phyloP scores from a whole-genome alignment of 129 eudicot species.

The Flaveria linearis region DNA sequence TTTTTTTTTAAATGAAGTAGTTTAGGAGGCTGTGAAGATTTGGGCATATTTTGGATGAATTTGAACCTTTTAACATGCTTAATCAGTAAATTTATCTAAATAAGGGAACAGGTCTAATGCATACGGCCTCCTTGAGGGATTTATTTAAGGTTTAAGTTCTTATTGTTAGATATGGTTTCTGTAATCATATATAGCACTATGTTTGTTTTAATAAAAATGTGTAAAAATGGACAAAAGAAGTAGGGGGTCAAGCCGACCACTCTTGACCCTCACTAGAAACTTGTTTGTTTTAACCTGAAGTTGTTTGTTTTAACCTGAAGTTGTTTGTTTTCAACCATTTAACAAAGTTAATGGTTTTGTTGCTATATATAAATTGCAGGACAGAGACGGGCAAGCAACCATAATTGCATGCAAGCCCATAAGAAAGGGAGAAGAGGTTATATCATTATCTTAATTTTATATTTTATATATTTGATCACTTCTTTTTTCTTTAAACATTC shows the following conservation, averaged over 20 bases:
- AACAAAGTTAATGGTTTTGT: not conserved
- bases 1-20: not conserved
- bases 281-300: not conserved
- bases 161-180: not conserved
- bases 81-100: not conserved
- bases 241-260: not conserved
- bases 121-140: not conserved
- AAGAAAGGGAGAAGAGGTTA: slow-evolving; percentile 80
- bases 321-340: not conserved
- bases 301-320: no score
- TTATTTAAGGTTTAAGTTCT: not conserved
- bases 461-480: not conserved
- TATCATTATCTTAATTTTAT: not conserved
- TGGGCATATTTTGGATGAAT: not conserved
- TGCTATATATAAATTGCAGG: slow-evolving; percentile 46
- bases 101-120: not conserved
- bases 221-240: not conserved
- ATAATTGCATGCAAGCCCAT: slow-evolving; percentile 63
- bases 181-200: not conserved
- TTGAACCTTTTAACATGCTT: not conserved
- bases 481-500: not conserved
- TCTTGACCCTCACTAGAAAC: not conserved
- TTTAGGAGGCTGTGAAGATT: not conserved
- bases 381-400: slow-evolving; percentile 86
- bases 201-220: not conserved